Conservation (phyloP, 371 early-diverging fungal species). For the Paraphysoderma sedebokerense region DNA sequence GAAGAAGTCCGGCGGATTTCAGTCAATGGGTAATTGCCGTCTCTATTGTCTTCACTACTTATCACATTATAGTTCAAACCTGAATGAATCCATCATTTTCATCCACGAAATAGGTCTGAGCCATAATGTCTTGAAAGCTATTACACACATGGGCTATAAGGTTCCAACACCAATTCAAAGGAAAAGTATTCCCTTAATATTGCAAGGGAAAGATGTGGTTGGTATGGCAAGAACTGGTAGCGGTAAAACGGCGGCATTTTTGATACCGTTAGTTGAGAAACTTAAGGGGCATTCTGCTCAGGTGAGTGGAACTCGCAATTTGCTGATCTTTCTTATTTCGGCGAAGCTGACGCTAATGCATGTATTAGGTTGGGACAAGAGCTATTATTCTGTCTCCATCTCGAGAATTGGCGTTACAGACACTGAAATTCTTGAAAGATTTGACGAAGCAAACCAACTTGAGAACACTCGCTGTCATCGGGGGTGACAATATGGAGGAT, state of each 20-base stretch:
- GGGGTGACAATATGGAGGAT: constrained; percentile 87
- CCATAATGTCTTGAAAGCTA: constrained; percentile 60
- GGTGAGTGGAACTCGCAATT: constrained; percentile 8
- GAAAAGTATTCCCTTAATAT: constrained; percentile 79
- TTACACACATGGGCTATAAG: constrained; percentile 80
- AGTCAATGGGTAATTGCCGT: constrained; percentile 66
- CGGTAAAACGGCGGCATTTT: constrained; percentile 96
- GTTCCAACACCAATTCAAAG: constrained; percentile 98
- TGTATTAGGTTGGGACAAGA: constrained; percentile 50
- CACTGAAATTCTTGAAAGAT: constrained; percentile 77
- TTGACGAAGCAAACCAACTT: constrained; percentile 82
- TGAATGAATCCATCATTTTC: neutral
- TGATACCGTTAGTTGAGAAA: constrained; percentile 83
- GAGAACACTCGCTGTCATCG: constrained; percentile 74
- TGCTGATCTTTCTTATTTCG: neutral
- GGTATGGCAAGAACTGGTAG: constrained; percentile 98
- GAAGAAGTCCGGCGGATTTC: constrained; percentile 89
- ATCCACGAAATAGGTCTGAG: constrained; percentile 30
- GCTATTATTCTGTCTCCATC: constrained; percentile 78
- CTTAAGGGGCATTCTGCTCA: constrained; percentile 76
- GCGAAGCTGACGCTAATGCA: neutral
- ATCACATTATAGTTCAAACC: no score
- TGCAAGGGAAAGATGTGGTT: constrained; percentile 84
- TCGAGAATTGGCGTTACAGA: constrained; percentile 94
- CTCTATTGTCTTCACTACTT: neutral